Evolutionary conservation across 768 basidiomycete genomes (phyloP).

Genomic region (Pisolithus microcarpus): DNA sequence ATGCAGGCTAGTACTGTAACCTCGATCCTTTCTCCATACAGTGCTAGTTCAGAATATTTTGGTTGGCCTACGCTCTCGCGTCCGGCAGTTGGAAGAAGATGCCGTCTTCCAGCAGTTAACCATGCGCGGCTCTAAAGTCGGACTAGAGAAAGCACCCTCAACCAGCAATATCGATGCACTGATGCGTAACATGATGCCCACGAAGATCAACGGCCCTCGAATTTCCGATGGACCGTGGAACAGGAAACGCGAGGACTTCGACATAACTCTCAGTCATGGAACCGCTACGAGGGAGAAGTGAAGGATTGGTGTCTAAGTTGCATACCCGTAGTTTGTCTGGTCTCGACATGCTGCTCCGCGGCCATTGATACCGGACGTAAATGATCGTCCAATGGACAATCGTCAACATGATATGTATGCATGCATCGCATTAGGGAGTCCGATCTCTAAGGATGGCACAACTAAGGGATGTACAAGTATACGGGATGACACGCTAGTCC

Average conservation of each 20-base stretch:
- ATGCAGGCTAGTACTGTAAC: background rate
- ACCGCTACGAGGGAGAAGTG: slow-evolving; percentile 23
- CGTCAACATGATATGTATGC: too few species aligned
- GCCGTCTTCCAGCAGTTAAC: slow-evolving; percentile 35
- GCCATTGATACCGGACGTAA: too few species aligned
- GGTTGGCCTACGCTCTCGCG: slow-evolving; percentile 28
- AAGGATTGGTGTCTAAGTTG: slow-evolving; percentile 6
- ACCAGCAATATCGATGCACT: slow-evolving; percentile 33
- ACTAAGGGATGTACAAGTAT: too few species aligned
- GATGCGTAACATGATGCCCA: slow-evolving; percentile 35
- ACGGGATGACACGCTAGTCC: too few species aligned
- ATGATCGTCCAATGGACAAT: too few species aligned
- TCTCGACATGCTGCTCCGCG: too few species aligned
- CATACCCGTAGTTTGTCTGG: too few species aligned
- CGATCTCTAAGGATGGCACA: too few species aligned
- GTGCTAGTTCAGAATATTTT: slow-evolving; percentile 34
- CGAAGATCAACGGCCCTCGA: slow-evolving; percentile 12
- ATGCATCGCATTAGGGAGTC: too few species aligned
- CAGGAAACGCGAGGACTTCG: slow-evolving; percentile 5
- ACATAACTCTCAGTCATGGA: slow-evolving; percentile 17
- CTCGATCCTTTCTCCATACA: slow-evolving; percentile 10
- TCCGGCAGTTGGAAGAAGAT: slow-evolving; percentile 38
- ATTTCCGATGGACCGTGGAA: slow-evolving; percentile 28
- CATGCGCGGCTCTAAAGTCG: slow-evolving; percentile 30
- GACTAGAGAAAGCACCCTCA: slow-evolving; percentile 29